Evolutionary conservation across 352 stramenopile species (phyloP).

Genomic region (Pythium dissimile): DNA sequence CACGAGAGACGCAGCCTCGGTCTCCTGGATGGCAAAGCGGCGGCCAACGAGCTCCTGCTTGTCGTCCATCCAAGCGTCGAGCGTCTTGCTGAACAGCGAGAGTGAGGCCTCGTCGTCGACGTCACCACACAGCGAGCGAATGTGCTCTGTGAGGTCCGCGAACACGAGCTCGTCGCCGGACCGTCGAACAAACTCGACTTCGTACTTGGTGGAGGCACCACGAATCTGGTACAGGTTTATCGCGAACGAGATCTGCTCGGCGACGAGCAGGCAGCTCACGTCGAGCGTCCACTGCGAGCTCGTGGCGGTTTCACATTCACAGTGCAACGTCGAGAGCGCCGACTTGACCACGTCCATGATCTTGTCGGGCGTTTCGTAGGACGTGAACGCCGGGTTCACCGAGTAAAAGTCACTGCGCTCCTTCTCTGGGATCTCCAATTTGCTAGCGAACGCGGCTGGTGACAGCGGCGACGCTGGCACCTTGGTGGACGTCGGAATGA

Average conservation of each 20-base stretch:
- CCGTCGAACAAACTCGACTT: slow-evolving; percentile 56
- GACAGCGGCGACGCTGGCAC: slow-evolving; percentile 36
- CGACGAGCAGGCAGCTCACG: slow-evolving; percentile 57
- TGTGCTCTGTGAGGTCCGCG: slow-evolving; percentile 42
- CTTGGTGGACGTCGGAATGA: slow-evolving; percentile 13
- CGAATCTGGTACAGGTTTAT: slow-evolving; percentile 45
- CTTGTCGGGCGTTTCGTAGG: slow-evolving; percentile 27
- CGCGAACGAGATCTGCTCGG: slow-evolving; percentile 59
- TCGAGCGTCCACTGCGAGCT: slow-evolving; percentile 38
- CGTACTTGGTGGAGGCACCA: slow-evolving; percentile 27
- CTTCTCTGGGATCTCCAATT: slow-evolving; percentile 59
- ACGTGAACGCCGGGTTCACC: slow-evolving; percentile 56
- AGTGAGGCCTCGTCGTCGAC: slow-evolving; percentile 58
- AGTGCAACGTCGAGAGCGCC: slow-evolving; percentile 37
- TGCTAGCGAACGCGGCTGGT: slow-evolving; percentile 40
- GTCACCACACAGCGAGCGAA: slow-evolving; percentile 50
- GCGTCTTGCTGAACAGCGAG: slow-evolving; percentile 36
- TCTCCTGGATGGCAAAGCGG: slow-evolving; percentile 51
- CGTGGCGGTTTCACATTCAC: slow-evolving; percentile 30
- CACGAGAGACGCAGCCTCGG: slow-evolving; percentile 41
- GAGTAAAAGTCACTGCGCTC: slow-evolving; percentile 40
- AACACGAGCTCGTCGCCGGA: slow-evolving; percentile 57
- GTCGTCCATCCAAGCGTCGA: slow-evolving; percentile 59
- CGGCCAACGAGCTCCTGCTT: slow-evolving; percentile 44
- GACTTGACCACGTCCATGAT: slow-evolving; percentile 51